phyloP scores from a whole-genome alignment of 306 rosid genomes.

The Lathyrus aphaca region DNA sequence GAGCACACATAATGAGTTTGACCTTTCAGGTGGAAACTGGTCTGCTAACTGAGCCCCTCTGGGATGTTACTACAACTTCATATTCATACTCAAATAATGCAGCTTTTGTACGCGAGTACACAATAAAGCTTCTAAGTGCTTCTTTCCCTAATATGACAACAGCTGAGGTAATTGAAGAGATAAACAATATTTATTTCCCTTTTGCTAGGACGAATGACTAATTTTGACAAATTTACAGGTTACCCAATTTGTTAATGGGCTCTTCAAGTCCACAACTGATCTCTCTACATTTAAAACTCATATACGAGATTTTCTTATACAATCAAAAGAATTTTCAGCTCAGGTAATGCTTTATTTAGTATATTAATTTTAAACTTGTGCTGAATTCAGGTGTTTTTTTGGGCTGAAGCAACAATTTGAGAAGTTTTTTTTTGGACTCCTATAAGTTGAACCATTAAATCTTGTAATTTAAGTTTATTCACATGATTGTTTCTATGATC shows the following conservation, averaged over 20 bases:
- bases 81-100: slow-evolving; percentile 70
- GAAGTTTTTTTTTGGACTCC: not conserved
- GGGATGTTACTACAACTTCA: slow-evolving; percentile 76
- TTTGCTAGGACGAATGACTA: slow-evolving; percentile 21
- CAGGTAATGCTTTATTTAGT: slow-evolving; percentile 59
- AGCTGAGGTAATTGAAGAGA: slow-evolving; percentile 64
- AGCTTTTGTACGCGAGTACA: slow-evolving; percentile 78
- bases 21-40: slow-evolving; percentile 77
- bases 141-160: slow-evolving; percentile 97
- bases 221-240: slow-evolving; percentile 57
- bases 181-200: slow-evolving; percentile 3
- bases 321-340: slow-evolving; percentile 97
- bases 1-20: not conserved
- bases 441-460: slow-evolving; percentile 12
- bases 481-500: not conserved
- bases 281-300: slow-evolving; percentile 76
- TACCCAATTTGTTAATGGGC: slow-evolving; percentile 87
- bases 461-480: slow-evolving; percentile 1
- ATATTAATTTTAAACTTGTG: slow-evolving; percentile 14
- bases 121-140: slow-evolving; percentile 85
- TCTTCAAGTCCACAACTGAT: slow-evolving; percentile 80
- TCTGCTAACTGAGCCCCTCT: slow-evolving; percentile 80
- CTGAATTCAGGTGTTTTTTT: not conserved
- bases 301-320: slow-evolving; percentile 88
- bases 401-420: not conserved